Evolutionary conservation across 768 basidiomycete species (phyloP).

Genomic region (Russula lepida): DNA sequence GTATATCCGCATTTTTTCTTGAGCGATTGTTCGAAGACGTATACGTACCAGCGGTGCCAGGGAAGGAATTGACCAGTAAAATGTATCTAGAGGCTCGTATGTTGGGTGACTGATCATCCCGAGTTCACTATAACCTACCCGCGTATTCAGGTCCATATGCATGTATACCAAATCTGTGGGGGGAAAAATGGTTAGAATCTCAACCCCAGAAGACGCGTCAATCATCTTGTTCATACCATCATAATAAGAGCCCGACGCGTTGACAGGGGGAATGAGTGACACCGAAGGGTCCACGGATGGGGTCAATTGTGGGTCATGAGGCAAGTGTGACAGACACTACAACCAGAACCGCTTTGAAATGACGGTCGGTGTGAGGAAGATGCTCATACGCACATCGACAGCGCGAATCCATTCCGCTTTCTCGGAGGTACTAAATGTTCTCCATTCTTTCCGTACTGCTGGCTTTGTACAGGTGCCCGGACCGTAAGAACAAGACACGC

Average conservation of each 20-base stretch:
- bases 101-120: too few species aligned
- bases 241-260: constrained; percentile 15
- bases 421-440: constrained; percentile 15
- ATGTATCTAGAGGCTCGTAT: constrained; percentile 18
- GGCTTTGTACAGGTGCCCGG: constrained; percentile 14
- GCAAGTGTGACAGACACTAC: constrained; percentile 16
- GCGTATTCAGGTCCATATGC: constrained; percentile 25
- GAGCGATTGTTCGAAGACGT: constrained; percentile 21
- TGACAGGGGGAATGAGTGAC: constrained; percentile 17
- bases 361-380: not conserved
- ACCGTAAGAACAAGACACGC: not conserved
- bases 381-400: constrained; percentile 19
- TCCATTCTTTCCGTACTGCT: constrained; percentile 23
- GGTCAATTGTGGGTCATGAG: constrained; percentile 14
- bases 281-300: constrained; percentile 7
- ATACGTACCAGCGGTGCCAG: constrained; percentile 25
- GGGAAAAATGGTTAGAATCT: not conserved
- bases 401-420: constrained; percentile 23
- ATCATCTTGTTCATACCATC: constrained; percentile 3
- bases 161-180: constrained; percentile 23
- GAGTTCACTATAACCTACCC: not conserved
- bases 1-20: constrained; percentile 23
- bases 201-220: not conserved
- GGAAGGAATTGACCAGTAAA: constrained; percentile 25
- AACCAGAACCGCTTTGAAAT: not conserved